Base-by-base conservation (phyloP, 2,329 filamentous ascomycete species). In the Cordyceps cicadae region DNA sequence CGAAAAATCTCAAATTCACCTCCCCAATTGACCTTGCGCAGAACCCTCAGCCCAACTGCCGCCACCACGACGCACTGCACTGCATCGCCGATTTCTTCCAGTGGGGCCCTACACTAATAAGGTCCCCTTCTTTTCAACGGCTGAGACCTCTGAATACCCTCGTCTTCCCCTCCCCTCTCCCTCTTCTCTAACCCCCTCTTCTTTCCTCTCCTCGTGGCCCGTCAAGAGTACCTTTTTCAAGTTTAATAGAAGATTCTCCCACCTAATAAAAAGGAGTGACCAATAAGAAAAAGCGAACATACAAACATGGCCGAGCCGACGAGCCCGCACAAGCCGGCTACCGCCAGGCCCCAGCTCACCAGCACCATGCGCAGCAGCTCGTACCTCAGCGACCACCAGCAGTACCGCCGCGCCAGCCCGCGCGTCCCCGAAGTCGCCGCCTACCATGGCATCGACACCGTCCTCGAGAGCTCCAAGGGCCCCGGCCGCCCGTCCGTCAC, bases 361-460 rank as follows among this genome's bases (percentile, higher is more conserved):
- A 74, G 74, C 59, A 71, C 74, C 58, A 82, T 81, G 79, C 80
- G 84, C 68, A 85, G 80, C 74, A 82, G 80, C 70, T 86, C 83
- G 15, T 87, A 83, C 68, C 75, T 87, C 61, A 79, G 79, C 70
- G 84, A 87, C 65, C 81, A 86, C 67, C 83, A 86, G 70, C 82
- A 87, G 68, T 85, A 84, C 65, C 81, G 84, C 54, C 81, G 82
- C 34, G 50, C 26, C 57, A 34, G 49, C 9, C 48, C 82, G 12
- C 73, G 75, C 62, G 77, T 77, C 63, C 76, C 80, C 52, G 83
- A 85, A 3, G 34, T 37, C 6, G 34, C 34, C 32, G 76, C 75
- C 62, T 79, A 81, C 69, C 83, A 84, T 64, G 84, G 83, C 63
- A 87, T 87, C 66, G 85, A 87, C 68, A 84, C 83, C 51, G 83